Percentiles rank a stretch among this genome's conserved stretches.
phyloP scores from a whole-genome alignment of 805 yeast species.

The Grigorovia humatica region DNA sequence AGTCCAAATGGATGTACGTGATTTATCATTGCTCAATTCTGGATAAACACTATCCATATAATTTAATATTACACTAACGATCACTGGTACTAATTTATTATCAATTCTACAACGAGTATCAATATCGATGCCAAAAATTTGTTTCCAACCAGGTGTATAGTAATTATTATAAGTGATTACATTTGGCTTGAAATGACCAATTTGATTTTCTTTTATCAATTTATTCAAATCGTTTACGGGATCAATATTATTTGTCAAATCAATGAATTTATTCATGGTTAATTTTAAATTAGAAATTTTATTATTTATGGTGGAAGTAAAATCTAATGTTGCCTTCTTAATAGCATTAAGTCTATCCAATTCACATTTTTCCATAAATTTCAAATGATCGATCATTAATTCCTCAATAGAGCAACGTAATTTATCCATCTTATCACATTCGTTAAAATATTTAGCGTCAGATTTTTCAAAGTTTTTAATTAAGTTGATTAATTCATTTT shows the following conservation, averaged over 20 bases:
- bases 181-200: constrained; percentile 67
- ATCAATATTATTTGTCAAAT: constrained; percentile 59
- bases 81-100: constrained; percentile 57
- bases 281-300: constrained; percentile 48
- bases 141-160: constrained; percentile 55
- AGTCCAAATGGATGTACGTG: constrained; percentile 59
- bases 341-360: constrained; percentile 64
- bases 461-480: constrained; percentile 46
- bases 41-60: constrained; percentile 67
- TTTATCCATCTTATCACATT: constrained; percentile 50
- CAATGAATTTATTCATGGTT: constrained; percentile 48
- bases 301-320: constrained; percentile 54
- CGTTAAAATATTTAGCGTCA: constrained; percentile 45
- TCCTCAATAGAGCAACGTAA: constrained; percentile 69
- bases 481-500: constrained; percentile 41
- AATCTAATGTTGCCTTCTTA: constrained; percentile 66
- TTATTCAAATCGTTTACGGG: constrained; percentile 60
- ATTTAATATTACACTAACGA: constrained; percentile 52
- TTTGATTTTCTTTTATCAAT: constrained; percentile 54
- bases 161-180: constrained; percentile 71
- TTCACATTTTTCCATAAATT: constrained; percentile 77
- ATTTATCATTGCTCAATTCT: constrained; percentile 54
- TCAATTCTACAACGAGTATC: constrained; percentile 64
- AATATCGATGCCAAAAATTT: constrained; percentile 72
- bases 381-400: constrained; percentile 54